These are phyloP conservation scores for Acacia melanoxylon DNA, from an alignment of 306 rosid species.

Conservation along the genomic window DNA sequence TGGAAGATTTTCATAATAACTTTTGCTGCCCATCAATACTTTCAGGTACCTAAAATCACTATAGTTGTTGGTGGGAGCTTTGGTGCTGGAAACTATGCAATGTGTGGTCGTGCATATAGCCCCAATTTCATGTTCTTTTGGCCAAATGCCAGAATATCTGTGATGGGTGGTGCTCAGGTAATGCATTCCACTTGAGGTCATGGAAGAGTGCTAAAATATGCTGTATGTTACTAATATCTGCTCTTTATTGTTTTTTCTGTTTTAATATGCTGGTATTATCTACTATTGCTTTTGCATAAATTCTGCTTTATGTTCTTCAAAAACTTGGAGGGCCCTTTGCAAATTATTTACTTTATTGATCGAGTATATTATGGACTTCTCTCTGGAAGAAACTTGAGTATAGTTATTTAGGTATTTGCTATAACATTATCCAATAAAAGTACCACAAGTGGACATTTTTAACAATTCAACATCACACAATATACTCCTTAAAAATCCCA, in stretches of 20 bases:
- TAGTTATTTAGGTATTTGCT: background rate
- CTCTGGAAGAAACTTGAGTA: background rate
- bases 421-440: background rate
- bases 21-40: constrained; percentile 26
- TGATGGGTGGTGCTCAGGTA: constrained; percentile 99
- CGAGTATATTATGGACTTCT: background rate
- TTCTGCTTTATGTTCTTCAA: background rate
- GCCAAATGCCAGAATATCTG: constrained; percentile 96
- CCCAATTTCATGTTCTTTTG: constrained; percentile 93
- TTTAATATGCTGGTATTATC: background rate
- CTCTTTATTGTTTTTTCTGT: background rate
- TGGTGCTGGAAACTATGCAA: constrained; percentile 98
- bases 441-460: background rate
- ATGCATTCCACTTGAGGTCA: constrained; percentile 24
- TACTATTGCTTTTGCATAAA: background rate
- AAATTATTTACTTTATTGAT: constrained; percentile 14
- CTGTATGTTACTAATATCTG: background rate
- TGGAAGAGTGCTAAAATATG: constrained; percentile 11
- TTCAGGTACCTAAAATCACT: constrained; percentile 92
- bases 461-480: background rate
- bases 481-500: too few relatives aligned
- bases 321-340: background rate
- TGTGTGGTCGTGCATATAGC: constrained; percentile 99
- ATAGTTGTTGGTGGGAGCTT: constrained; percentile 94
- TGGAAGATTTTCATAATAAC: background rate